Conservation (phyloP, 2,329 filamentous ascomycete genomes). For the Ilyonectria destructans region DNA sequence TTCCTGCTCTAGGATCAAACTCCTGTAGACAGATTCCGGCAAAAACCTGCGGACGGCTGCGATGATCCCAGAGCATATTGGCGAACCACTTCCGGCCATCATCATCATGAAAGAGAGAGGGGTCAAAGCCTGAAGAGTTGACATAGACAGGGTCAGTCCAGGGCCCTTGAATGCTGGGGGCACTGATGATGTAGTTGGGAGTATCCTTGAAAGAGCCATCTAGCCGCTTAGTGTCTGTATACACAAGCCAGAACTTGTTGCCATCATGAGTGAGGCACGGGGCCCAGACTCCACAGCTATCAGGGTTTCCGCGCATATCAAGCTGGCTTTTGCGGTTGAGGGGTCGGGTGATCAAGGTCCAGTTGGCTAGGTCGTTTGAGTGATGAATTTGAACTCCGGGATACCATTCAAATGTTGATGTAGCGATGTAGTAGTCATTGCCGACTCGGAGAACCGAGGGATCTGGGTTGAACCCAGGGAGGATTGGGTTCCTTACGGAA, state of each 20-base stretch:
- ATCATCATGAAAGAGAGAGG: conserved; percentile 72
- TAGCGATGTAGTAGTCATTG: conserved; percentile 70
- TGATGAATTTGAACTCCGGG: conserved; percentile 71
- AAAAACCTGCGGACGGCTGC: conserved; percentile 64
- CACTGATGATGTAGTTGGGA: conserved; percentile 75
- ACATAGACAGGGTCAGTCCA: conserved; percentile 75
- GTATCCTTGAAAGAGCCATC: conserved; percentile 77
- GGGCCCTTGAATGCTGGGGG: conserved; percentile 68
- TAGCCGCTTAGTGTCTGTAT: conserved; percentile 78
- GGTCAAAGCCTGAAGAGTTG: conserved; percentile 76
- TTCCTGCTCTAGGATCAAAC: conserved; percentile 65
- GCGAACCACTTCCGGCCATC: conserved; percentile 71
- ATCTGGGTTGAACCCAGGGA: conserved; percentile 72
- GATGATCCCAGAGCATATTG: conserved; percentile 72
- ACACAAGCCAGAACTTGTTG: conserved; percentile 74
- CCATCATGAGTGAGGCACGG: conserved; percentile 76
- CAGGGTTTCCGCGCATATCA: conserved; percentile 73
- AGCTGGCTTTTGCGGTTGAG: conserved; percentile 66
- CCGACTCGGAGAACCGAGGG: conserved; percentile 69
- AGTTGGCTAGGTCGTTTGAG: conserved; percentile 69
- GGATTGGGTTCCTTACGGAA: conserved; percentile 67
- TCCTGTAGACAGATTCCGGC: conserved; percentile 73
- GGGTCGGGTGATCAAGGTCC: conserved; percentile 64
- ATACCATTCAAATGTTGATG: conserved; percentile 71
- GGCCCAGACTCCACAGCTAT: conserved; percentile 75